Base-by-base conservation (phyloP, 257 asterid species). In the Scutellaria minor region DNA sequence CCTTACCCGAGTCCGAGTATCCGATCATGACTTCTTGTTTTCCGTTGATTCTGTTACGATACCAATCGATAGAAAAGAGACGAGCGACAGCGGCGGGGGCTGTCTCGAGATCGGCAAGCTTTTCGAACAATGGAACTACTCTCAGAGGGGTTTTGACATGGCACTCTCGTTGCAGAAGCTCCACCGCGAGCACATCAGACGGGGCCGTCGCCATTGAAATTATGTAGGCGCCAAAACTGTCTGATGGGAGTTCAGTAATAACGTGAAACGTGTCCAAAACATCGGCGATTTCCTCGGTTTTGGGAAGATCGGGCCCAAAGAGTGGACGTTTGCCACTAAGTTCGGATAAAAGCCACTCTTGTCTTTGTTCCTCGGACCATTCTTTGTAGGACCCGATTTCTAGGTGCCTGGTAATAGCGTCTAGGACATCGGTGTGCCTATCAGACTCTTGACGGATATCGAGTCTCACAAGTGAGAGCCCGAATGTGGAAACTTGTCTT, bases 21-120 rank as follows among this genome's bases (percentile, higher is more conserved):
- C 98, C 98, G 55, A 93, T 89, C 98, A 93, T 93, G 75, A 93
- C 98, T 78, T 93, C 98, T 74, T 93, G 98, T 55, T 88, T 90
- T 3, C 97, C 97, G 1, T 89, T 76, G 64, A 93, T 93, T 72
- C 97, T 76, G 76, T 83, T 73, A 44, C 84, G 79, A 71, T 93
- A 93, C 98, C 98, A 93, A 11, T 89, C 98, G 39, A 93, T 80
- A 4, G 98, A 91, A 70, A 93, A 93, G 6, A 93, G 87, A 51
- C 98, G 85, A 56, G 95, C 91, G 48, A 93, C 88, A 6, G 97
- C 86, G 15, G 98, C 97, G 0, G 98, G 98, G 35, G 98, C 98
- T 3, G 84, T 66, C 79, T 89, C 94, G 0, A 90, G 96, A 79
- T 93, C 98, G 35, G 96, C 97, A n/a, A 93, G 96, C 77, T 87